Conservation (phyloP, 176 grass and related monocot genomes). For the Cymbopogon citratus region DNA sequence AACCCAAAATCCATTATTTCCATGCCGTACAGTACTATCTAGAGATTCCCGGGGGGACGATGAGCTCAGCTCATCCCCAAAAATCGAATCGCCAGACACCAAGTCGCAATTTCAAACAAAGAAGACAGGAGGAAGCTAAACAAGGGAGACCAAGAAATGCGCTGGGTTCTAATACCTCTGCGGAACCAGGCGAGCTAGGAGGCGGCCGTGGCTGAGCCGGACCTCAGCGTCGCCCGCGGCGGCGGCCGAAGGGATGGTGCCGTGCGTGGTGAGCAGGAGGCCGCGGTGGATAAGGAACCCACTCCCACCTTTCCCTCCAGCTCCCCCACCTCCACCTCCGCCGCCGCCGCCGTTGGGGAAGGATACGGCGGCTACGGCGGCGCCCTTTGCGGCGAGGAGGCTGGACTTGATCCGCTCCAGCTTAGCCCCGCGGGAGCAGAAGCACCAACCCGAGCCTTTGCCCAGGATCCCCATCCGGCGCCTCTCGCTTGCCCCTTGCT, state of each 20-base stretch:
- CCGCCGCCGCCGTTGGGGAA: constrained; percentile 7
- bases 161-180: constrained; percentile 49
- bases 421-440: constrained; percentile 73
- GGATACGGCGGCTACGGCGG: constrained; percentile 62
- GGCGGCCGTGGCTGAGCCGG: constrained; percentile 51
- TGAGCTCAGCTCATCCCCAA: not conserved
- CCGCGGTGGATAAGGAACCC: constrained; percentile 82
- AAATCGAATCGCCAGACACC: constrained; percentile 8
- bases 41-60: not conserved
- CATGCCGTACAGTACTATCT: no score
- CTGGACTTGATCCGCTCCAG: constrained; percentile 77
- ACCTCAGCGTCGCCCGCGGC: constrained; percentile 60
- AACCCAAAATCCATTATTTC: constrained; percentile 7
- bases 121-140: not conserved
- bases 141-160: not conserved
- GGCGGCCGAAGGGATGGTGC: constrained; percentile 60
- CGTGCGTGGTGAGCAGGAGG: constrained; percentile 82
- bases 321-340: constrained; percentile 8
- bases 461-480: constrained; percentile 65
- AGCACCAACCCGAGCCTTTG: constrained; percentile 70
- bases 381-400: constrained; percentile 61
- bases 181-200: constrained; percentile 55
- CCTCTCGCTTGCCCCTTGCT: not conserved
- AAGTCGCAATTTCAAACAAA: not conserved
- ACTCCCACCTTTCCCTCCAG: constrained; percentile 45